phyloP scores from a whole-genome alignment of 495 filamentous ascomycete genomes.

The Aspergillus mulundensis region DNA sequence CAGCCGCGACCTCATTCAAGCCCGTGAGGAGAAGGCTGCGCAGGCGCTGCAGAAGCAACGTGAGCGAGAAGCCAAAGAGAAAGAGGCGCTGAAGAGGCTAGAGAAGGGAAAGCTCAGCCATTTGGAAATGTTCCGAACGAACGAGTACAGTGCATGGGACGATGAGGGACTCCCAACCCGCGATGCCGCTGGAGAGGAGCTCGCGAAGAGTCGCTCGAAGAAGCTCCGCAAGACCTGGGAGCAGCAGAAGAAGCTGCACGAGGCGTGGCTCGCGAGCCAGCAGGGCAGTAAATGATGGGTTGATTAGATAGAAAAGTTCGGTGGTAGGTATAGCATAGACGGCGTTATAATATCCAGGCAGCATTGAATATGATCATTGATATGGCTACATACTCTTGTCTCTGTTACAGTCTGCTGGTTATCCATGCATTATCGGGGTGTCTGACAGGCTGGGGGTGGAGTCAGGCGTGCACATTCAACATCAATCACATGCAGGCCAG shows the following conservation, averaged over 20 bases:
- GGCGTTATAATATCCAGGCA: conserved; percentile 16
- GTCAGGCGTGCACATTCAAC: not conserved
- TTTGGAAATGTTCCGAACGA: conserved; percentile 66
- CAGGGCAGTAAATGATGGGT: conserved; percentile 7
- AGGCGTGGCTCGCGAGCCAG: conserved; percentile 52
- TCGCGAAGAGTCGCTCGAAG: conserved; percentile 77
- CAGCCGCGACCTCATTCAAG: conserved; percentile 65
- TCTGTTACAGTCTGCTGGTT: no score
- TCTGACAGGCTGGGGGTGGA: not conserved
- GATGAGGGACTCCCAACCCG: conserved; percentile 77
- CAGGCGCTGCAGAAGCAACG: conserved; percentile 50
- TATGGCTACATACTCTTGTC: not conserved
- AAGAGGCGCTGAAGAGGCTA: conserved; percentile 51
- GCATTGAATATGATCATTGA: conserved; percentile 2
- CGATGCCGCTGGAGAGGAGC: conserved; percentile 68
- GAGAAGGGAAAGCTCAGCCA: conserved; percentile 71
- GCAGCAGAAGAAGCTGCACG: conserved; percentile 82
- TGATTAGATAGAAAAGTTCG: conserved; percentile 2
- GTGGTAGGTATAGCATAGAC: conserved; percentile 7
- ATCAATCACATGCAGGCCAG: conserved; percentile 12
- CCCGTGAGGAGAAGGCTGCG: conserved; percentile 63
- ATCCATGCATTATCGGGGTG: no score
- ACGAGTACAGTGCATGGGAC: conserved; percentile 81
- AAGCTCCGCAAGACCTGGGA: conserved; percentile 92
- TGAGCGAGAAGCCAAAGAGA: conserved; percentile 54